Base-by-base conservation (phyloP, 164 flowering plant species). In the Chimonanthus praecox region DNA sequence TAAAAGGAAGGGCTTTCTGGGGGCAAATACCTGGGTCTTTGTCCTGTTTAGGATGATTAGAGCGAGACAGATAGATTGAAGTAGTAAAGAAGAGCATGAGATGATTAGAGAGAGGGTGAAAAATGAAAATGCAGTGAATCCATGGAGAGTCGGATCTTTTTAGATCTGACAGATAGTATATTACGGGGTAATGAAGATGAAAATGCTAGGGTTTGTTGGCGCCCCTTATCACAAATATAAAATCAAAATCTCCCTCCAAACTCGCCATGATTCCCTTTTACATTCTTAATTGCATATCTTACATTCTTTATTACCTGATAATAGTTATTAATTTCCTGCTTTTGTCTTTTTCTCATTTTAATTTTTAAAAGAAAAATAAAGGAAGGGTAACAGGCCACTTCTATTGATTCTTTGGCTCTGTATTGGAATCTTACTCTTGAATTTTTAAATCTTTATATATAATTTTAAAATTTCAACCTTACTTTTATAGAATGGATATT, bases 231-330 rank as follows among this genome's bases (percentile, higher is more conserved):
- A 33, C 33, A 33, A 50, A 70, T 47, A 73, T 11, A 72, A 78
- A 80, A 80, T 74, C 77, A 54, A 73, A 80, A 54, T 73, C 79
- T 77, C 79, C 82, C 82, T 76, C 82, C 79, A 76, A 76, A 67
- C 70, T 43, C 77, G 77, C 74, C 77, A 72, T 43, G 48, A 44
- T 43, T 45, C 47, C 46, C 48, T 48, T 65, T 16, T 16, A 15
- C 68, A 66, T 44, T 43, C 45, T 65, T 44, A 33, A 65, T 33
- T 43, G 68, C 46, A 43, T 15, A 65, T 65, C 33, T 65, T 45
- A 44, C 68, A 8, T 11, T 65, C 48, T 65, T 65, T 33, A 65
- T 45, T 44, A 66, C 7, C 16, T 16, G 16, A 54, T 54, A 13
- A 10, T 54, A n/a, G 60, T 3, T 54, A 2, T 63, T 63, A 18